Evolutionary conservation across 495 filamentous ascomycete species (phyloP), one percentile per base, ranked within the genome.

Genomic region (Immersiella caudata): DNA sequence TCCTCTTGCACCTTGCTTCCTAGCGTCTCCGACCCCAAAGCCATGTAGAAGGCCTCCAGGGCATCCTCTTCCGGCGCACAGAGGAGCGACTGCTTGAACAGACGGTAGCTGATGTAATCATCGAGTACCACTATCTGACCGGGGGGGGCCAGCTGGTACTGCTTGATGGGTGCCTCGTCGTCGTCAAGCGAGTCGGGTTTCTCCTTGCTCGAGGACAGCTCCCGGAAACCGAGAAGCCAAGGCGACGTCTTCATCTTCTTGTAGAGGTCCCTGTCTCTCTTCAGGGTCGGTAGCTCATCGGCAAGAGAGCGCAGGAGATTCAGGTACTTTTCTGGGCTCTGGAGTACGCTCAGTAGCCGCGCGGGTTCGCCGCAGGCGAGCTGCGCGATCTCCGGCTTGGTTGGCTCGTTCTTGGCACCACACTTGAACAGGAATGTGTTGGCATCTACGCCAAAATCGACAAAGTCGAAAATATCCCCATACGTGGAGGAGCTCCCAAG

Each of bases 391-490:
- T 99, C 95, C 14, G 81, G 73, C 63, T 89, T 94, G 1, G 89
- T 96, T 0, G 96, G 96, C 74, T 98, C 94, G 61, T 87, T 85
- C 74, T 94, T 97, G 4, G 93, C 93, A 2, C 96, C 96, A 64
- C 92, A 90, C 60, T 89, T 89, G 70, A 93, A 82, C 6, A 99
- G 81, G 73, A 99, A 98, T 0, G 89, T 80, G 71, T 98, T 97
- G 3, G 93, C 94, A 72, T 94, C 87, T 60, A 84, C 76, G 3
- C 93, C 93, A 78, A 97, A 97, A 75, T 97, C 91, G 4, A 98
- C 93, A 78, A 97, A 99, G 75, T 97, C 93, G 69, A 98, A 97
- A 20, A 99, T 93, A 27, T 95, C 92, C 46, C 85, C 89, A 70
- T 94, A 98, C 14, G 85, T 86, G 22, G 88, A 81, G 65, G 89